Base-by-base conservation (phyloP, 805 yeast species). In the Candida vaughaniae region DNA sequence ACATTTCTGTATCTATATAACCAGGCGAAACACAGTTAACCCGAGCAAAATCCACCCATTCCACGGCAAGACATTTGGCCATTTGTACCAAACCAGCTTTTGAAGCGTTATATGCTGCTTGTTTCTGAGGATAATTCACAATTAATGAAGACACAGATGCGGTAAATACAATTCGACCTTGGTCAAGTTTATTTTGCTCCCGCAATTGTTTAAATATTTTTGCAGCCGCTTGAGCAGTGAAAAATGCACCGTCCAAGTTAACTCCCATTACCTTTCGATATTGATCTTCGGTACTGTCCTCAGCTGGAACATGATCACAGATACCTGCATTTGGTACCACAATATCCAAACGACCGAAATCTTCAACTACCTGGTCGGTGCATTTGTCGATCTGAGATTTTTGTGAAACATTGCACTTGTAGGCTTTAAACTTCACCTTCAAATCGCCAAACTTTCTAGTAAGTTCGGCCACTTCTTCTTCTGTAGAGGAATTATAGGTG, bases 81-180 rank as follows among this genome's bases (percentile, higher is more conserved):
- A 86, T 69, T 56, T 87, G 93, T 44, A 80, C 55, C 19, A 85
- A 79, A 10, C 80, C 95, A 25, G 95, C 95, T 69, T 86, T 88
- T 49, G 88, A 83, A 7, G 87, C 85, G 54, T 87, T 87, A 68
- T 86, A 86, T 25, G 83, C 77, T 5, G 95, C 83, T 66, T 88
- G 96, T 56, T 78, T 68, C 61, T 89, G 93, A 14, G 96, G 96
- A 45, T 77, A 76, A 60, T 88, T 88, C 50, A 79, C 91, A 48
- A 88, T 80, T 61, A 80, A 85, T 10, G 86, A 95, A 18, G 91
- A 82, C 82, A 88, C 87, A 25, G 95, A 85, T 4, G 93, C 88
- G 3, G 96, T 88, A 60, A 85, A 71, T 47, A 88, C 31, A 12
- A 41, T 37, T 19, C 28, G 29, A 2, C 45, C 45, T 33, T 37